Base-by-base conservation (phyloP, 2,329 filamentous ascomycete species). In the Epichloe baconii region DNA sequence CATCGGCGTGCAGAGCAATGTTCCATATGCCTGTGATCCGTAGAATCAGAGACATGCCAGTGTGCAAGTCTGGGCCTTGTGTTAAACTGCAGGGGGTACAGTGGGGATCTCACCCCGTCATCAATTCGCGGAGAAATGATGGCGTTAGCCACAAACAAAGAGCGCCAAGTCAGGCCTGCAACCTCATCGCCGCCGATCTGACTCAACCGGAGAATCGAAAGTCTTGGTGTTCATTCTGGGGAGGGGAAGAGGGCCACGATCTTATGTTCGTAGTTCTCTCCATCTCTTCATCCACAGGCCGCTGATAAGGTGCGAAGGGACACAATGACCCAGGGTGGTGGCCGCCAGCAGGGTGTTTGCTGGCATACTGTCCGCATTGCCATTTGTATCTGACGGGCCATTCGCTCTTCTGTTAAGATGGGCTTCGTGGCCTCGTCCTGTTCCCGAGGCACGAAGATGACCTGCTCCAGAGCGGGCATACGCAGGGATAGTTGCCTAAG, bases 371-470 rank as follows among this genome's bases (percentile, higher is more conserved):
- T 62, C 10, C 53, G 53, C 38, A 72, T 57, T 10, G 69, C 69
- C 12, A 61, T 64, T 49, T 65, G 51, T 19, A 73, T 62, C 53
- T 71, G 68, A 38, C 61, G 58, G 21, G 61, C 61, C 55, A 74
- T 65, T 36, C 66, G 61, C 48, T 64, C 60, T 44, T 65, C 60
- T 4, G 61, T 60, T 47, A 67, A 59, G 34, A 56, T 55, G 6
- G 64, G 60, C 41, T 66, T 59, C 26, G 56, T 55, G 37, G 61
- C 57, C 21, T 59, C 52, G 44, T 69, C 66, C 41, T 67, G 64
- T 35, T 68, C 65, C 19, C 64, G 62, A 21, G 70, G 70, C 41
- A 76, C 68, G 50, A 76, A 70, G 41, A 72, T 62, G 43, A 76
- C 62, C 54, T 70, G 68, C 50, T 69, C 59, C 5, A 76, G 60